Conservation (phyloP, 31 red algal genomes). For the Porphyra umbilicalis region DNA sequence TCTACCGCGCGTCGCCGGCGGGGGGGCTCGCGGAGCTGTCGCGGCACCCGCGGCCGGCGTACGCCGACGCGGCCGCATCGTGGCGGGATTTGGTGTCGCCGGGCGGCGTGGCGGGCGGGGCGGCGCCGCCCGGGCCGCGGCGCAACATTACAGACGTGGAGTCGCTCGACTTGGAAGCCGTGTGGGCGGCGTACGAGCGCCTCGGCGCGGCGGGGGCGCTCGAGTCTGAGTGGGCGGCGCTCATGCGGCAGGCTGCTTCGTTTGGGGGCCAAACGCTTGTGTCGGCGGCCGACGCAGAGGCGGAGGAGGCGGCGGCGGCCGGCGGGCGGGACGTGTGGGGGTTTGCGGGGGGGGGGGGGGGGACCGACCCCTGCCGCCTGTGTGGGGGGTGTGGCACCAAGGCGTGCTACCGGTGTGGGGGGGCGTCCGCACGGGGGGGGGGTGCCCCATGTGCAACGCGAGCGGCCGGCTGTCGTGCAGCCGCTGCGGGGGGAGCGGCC, state of each 20-base stretch:
- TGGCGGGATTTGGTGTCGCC: neutral
- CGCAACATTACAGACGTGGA: neutral
- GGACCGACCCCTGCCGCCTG: neutral
- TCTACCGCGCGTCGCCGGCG: neutral
- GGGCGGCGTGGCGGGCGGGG: neutral
- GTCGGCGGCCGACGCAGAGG: neutral
- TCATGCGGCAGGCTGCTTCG: neutral
- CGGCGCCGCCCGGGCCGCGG: neutral
- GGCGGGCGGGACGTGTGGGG: neutral
- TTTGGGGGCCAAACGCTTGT: neutral
- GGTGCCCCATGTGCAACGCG: neutral
- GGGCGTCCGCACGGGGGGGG: neutral
- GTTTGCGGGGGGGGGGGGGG: neutral
- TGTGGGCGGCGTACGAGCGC: neutral
- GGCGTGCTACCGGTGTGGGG: neutral
- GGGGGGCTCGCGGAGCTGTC: neutral
- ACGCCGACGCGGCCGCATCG: neutral
- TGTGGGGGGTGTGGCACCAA: neutral
- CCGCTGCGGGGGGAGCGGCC: neutral
- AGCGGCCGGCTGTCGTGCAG: neutral
- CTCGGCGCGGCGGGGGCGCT: neutral
- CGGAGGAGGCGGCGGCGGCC: neutral
- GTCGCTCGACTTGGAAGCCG: neutral
- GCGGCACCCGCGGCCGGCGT: neutral
- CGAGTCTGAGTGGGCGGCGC: neutral